These are phyloP conservation scores for Melastoma candidum DNA, from an alignment of 441 rosid genomes.

Conservation along the genomic window DNA sequence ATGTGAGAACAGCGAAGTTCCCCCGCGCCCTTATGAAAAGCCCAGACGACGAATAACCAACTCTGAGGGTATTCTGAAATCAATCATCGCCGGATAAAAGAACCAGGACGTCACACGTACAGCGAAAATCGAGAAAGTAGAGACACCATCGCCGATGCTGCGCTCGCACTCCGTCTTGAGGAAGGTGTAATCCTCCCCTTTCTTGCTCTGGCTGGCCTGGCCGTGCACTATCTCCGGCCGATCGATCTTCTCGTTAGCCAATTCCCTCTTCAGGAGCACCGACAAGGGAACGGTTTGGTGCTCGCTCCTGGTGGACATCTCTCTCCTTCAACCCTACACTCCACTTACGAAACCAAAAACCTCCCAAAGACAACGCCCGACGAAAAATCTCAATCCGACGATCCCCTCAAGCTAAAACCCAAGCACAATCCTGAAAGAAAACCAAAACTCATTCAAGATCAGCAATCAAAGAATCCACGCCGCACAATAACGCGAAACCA, in stretches of 20 bases:
- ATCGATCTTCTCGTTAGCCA: slow-evolving; percentile 67
- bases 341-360: background rate
- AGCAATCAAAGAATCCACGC: too few species aligned
- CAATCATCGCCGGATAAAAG: too few species aligned
- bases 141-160: slow-evolving; percentile 69
- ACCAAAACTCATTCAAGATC: too few species aligned
- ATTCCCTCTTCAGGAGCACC: slow-evolving; percentile 77
- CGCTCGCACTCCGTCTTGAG: slow-evolving; percentile 77
- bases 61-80: too few species aligned
- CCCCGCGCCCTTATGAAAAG: too few species aligned
- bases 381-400: too few species aligned
- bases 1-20: too few species aligned
- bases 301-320: slow-evolving; percentile 47
- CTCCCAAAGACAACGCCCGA: too few species aligned
- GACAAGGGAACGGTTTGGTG: slow-evolving; percentile 91
- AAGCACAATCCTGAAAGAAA: too few species aligned
- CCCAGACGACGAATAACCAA: too few species aligned
- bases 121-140: slow-evolving; percentile 80
- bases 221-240: slow-evolving; percentile 73
- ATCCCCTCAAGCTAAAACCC: too few species aligned
- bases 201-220: slow-evolving; percentile 88
- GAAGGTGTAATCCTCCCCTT: slow-evolving; percentile 84
- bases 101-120: slow-evolving; percentile 23
- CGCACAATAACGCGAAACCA: too few species aligned
- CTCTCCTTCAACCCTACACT: slow-evolving; percentile 6